phyloP scores from a whole-genome alignment of 805 yeast species.

The Grigorovia yakushimaensis region DNA sequence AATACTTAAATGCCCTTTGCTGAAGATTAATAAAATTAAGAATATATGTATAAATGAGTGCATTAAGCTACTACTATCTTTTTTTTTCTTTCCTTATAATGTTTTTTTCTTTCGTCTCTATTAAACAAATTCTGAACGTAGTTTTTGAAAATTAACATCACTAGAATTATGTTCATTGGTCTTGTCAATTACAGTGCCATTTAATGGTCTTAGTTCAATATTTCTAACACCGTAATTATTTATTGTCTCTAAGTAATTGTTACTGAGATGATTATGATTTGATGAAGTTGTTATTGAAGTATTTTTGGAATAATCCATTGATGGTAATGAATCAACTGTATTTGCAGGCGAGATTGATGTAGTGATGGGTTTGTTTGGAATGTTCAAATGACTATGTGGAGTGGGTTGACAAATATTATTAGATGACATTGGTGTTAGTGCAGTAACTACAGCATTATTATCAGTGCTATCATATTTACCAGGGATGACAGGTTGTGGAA shows the following conservation, averaged over 20 bases:
- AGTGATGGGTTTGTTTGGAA: neutral
- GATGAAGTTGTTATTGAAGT: neutral
- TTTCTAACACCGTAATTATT: neutral
- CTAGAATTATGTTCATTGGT: neutral
- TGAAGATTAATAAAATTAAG: neutral
- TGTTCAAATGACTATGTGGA: neutral
- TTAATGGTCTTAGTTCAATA: neutral
- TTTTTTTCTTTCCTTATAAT: neutral
- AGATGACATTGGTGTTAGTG: neutral
- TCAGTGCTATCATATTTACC: neutral
- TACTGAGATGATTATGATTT: neutral
- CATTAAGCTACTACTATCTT: neutral
- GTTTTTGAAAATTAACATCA: neutral
- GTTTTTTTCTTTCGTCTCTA: neutral
- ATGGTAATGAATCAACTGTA: neutral
- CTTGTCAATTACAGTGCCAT: neutral
- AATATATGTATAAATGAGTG: neutral
- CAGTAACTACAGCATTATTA: neutral
- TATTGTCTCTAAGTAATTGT: neutral
- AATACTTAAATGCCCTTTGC: neutral
- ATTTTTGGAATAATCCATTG: neutral
- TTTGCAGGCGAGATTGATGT: neutral
- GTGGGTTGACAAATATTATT: neutral
- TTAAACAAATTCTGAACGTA: neutral
- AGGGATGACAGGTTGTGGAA: neutral